phyloP scores from a whole-genome alignment of 2,329 filamentous ascomycete genomes.

The Rachicladosporium sp. region DNA sequence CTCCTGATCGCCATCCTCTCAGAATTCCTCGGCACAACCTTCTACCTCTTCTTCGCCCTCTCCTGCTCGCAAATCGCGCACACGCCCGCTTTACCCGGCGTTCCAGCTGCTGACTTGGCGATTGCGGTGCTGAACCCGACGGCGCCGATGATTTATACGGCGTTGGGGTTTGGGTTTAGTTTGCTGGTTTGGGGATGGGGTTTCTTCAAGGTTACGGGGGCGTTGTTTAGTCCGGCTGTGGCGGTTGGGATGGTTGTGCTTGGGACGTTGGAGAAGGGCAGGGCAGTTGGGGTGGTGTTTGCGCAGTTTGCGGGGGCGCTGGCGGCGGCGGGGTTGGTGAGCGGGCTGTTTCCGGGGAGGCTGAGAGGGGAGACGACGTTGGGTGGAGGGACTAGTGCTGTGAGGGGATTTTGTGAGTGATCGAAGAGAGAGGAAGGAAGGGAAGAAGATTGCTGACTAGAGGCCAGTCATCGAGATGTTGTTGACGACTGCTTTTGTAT shows the following conservation, averaged over 20 bases:
- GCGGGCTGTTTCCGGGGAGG: conserved; percentile 18
- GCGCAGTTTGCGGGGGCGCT: conserved; percentile 21
- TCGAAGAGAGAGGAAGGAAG: background rate
- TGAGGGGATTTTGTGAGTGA: conserved; percentile 38
- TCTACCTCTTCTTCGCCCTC: conserved; percentile 25
- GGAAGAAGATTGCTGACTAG: background rate
- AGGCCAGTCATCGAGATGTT: conserved; percentile 38
- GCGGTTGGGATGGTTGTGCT: conserved; percentile 20
- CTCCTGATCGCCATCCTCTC: conserved; percentile 15
- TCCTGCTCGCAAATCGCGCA: conserved; percentile 29
- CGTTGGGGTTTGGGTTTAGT: conserved; percentile 18
- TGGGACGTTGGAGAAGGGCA: conserved; percentile 13
- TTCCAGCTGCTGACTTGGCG: conserved; percentile 11
- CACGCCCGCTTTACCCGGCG: conserved; percentile 26
- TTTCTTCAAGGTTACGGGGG: conserved; percentile 20
- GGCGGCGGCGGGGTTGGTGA: conserved; percentile 19
- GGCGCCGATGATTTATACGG: conserved; percentile 20
- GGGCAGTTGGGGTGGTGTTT: conserved; percentile 17
- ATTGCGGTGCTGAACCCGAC: conserved; percentile 12
- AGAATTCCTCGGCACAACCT: conserved; percentile 24
- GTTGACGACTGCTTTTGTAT: conserved; percentile 19
- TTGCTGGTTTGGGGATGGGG: conserved; percentile 20
- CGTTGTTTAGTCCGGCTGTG: conserved; percentile 22
- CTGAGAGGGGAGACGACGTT: conserved; percentile 25
- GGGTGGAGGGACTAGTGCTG: conserved; percentile 32